A percentile compares a stretch with the other conserved stretches of the same genome.
phyloP scores from a whole-genome alignment of 192 early-diverging fungal genomes.

The Mortierella alpina region DNA sequence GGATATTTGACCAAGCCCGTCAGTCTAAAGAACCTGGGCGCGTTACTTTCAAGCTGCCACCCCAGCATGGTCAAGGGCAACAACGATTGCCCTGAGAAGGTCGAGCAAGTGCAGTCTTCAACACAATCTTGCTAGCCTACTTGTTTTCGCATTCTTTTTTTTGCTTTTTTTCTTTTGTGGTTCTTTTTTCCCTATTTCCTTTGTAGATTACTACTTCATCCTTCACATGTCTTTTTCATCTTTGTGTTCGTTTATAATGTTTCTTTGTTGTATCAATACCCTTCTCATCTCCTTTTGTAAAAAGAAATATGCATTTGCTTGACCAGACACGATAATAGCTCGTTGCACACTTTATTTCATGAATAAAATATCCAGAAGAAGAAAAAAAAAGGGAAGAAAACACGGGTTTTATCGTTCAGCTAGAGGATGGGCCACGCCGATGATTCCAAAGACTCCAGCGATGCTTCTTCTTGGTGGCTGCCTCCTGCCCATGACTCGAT shows the following conservation, averaged over 20 bases:
- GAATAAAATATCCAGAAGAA: conserved; percentile 5
- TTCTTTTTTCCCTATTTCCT: background rate
- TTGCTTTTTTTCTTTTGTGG: conserved; percentile 4
- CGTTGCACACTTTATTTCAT: conserved; percentile 1
- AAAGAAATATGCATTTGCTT: no score
- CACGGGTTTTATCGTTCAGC: background rate
- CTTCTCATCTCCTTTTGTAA: no score
- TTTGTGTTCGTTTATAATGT: background rate
- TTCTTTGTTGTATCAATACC: no score
- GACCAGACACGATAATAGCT: background rate
- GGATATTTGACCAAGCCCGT: conserved; percentile 60
- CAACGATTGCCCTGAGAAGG: background rate
- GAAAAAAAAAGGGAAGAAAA: background rate
- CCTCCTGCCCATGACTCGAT: background rate
- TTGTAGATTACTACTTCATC: background rate
- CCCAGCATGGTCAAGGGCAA: background rate
- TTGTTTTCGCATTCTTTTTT: background rate
- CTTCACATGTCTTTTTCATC: background rate
- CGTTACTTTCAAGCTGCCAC: conserved; percentile 6
- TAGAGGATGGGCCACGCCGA: conserved; percentile 10
- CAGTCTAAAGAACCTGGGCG: conserved; percentile 38
- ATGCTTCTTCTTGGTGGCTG: conserved; percentile 28
- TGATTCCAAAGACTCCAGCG: conserved; percentile 49
- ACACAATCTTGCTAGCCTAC: background rate
- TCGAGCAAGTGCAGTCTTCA: no score